Evolutionary conservation across 1,139 yeast species (phyloP), one percentile per base, ranked within the genome.

Genomic region (Yamadazyma diospyri): DNA sequence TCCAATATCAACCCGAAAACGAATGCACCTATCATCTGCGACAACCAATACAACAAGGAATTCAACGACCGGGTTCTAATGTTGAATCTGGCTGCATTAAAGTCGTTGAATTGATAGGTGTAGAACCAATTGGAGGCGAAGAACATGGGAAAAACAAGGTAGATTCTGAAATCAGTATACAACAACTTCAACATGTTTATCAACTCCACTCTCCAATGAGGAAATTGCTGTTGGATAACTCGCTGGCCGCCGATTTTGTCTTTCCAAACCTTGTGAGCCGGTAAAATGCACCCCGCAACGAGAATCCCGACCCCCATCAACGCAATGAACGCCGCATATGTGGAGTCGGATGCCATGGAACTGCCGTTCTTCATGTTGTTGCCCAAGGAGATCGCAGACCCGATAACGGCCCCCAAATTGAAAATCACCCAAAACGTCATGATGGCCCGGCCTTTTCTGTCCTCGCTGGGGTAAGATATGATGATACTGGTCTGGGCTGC

Each of bases 41-140:
- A 57, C 34, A 72, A 53, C 82, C 83, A 78, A 58, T 76, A 78
- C 35, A 78, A 67, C 36, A 77, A 62, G 9, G 78, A 72, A 58
- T 78, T 77, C 47, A 78, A 64, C 2, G 83, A 72, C 48, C 84
- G 66, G 16, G 82, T 73, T 51, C 81, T 65, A 36, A 76, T 55
- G 47, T 70, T 74, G 56, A 78, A 78, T 41, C 75, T 61, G 17
- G 73, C 76, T 27, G 73, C 75, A 50, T 77, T 77, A 51, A 71
- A 64, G 41, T 73, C 76, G 49, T 76, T 76, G 47, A 75, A 77
- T 56, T 78, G 82, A 55, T 77, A 78, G 29, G 82, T 73, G 59
- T 75, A 75, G 58, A 76, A 78, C 80, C 80, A 78, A 60, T 78
- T 78, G 24, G 82, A 74, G 16, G 79, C 68, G 48, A 74, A 71